Evolutionary conservation across 2,329 filamentous ascomycete genomes (phyloP), one percentile per base, ranked within the genome.

Genomic region (Sordariomycetes sp.): DNA sequence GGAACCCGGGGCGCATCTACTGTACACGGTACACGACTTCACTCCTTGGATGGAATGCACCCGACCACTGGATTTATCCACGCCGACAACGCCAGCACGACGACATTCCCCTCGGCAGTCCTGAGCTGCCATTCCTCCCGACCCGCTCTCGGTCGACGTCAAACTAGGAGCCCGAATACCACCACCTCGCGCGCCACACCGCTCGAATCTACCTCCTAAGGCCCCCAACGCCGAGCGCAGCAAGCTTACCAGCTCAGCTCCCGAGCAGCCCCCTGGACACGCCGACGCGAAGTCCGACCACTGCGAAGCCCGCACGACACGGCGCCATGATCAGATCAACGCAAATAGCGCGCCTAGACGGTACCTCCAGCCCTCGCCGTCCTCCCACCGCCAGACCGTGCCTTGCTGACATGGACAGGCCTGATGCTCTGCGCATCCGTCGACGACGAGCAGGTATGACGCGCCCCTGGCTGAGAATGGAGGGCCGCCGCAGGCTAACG

Each of bases 401-500:
- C n/a, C 2, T 15, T 22, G 45, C 56, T 58, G 54, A 56, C 22
- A 3, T 12, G 54, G 62, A 55, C 65, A 96, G 91, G 92, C 79
- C 82, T 97, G 63, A 91, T 95, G 79, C 82, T 99, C 64, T 92
- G 90, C 68, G 92, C 92, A 60, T 96, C 91, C 2, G 89, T 96
- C 65, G 94, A 97, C 72, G 90, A 96, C 69, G 87, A 90, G 67
- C 83, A 88, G 74, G 84, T 86, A 67, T 60, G 72, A 64, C 39
- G 6, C 39, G 39, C 15, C 57, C 54, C 56, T 42, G 34, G 59
- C 28, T 54, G 34, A 45, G 52, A 36, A 36, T 35, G 32, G 45
- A 32, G 12, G 20, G 10, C 22, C 45, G 13, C 51, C 20, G 24
- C 2, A 36, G 53, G 12, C 55, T 57, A 57, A 57, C 55, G 8